phyloP scores from a whole-genome alignment of 805 yeast species.

The Candida fluviatilis region DNA sequence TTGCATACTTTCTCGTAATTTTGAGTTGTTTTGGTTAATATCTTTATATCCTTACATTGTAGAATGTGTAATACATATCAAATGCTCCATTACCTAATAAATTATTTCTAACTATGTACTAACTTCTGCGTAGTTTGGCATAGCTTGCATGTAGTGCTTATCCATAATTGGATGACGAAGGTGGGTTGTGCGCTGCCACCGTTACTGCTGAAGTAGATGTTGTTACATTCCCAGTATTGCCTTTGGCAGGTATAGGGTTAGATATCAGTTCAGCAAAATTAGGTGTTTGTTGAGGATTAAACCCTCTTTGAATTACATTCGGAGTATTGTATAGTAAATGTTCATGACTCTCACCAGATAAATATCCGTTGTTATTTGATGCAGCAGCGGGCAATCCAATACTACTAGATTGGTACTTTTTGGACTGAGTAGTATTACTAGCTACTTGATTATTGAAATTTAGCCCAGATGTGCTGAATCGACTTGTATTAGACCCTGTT shows the following conservation, averaged over 20 bases:
- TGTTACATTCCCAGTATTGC: not conserved
- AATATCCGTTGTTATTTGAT: not conserved
- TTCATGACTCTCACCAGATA: not conserved
- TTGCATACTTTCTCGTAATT: too few relatives aligned
- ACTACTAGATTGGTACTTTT: not conserved
- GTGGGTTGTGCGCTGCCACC: too few relatives aligned
- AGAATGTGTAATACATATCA: too few relatives aligned
- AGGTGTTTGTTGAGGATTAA: slow-evolving; percentile 1
- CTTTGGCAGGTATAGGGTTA: slow-evolving; percentile 1
- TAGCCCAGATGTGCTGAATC: too few relatives aligned
- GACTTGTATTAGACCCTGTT: too few relatives aligned
- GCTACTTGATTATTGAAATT: not conserved
- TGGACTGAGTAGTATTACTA: not conserved
- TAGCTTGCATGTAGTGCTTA: too few relatives aligned
- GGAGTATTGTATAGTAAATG: not conserved
- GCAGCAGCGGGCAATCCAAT: not conserved
- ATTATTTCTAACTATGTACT: too few relatives aligned
- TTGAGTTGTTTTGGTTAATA: too few relatives aligned
- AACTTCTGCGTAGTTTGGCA: too few relatives aligned
- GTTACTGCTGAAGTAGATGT: slow-evolving; percentile 1
- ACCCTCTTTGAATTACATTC: slow-evolving; percentile 1
- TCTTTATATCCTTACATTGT: too few relatives aligned
- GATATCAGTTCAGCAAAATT: not conserved
- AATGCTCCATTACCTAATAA: too few relatives aligned
- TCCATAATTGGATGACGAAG: too few relatives aligned